These are phyloP conservation scores for Pleurotus tuoliensis DNA, from an alignment of 768 basidiomycete species.

Conservation along the genomic window DNA sequence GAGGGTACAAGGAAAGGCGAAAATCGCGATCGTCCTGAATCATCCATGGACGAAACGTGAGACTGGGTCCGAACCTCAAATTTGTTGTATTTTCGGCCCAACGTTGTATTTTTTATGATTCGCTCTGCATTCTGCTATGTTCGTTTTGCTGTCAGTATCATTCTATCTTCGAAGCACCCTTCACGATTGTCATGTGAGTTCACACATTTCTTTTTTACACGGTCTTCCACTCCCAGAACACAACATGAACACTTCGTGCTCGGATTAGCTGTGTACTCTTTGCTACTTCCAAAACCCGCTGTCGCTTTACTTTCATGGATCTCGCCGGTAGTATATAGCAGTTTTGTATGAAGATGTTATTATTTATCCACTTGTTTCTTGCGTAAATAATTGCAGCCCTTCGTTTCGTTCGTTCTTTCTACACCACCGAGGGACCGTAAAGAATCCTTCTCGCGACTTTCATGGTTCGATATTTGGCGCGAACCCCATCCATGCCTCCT, in stretches of 20 bases:
- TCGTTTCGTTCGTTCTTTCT: neutral
- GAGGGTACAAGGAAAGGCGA: slow-evolving; percentile 11
- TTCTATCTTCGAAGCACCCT: slow-evolving; percentile 1
- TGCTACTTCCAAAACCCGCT: neutral
- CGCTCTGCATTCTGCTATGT: neutral
- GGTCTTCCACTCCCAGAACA: neutral
- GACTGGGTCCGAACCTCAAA: slow-evolving; percentile 8
- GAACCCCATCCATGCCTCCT: neutral
- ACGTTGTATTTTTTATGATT: slow-evolving; percentile 3
- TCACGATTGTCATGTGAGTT: slow-evolving; percentile 5
- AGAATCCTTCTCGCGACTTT: neutral
- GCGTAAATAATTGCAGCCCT: neutral
- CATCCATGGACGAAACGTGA: slow-evolving; percentile 12
- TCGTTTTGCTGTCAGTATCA: slow-evolving; percentile 6
- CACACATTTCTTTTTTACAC: slow-evolving; percentile 1
- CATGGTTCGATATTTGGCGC: neutral
- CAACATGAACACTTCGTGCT: neutral
- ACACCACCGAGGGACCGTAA: neutral
- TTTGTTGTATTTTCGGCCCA: neutral
- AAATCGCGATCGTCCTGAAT: slow-evolving; percentile 17
- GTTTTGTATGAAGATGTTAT: neutral
- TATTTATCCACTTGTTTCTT: neutral
- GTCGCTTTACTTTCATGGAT: neutral
- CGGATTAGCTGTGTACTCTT: slow-evolving; percentile 1
- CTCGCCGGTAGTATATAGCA: neutral